Conservation (phyloP, 495 filamentous ascomycete species). For the Patellaria atrata region DNA sequence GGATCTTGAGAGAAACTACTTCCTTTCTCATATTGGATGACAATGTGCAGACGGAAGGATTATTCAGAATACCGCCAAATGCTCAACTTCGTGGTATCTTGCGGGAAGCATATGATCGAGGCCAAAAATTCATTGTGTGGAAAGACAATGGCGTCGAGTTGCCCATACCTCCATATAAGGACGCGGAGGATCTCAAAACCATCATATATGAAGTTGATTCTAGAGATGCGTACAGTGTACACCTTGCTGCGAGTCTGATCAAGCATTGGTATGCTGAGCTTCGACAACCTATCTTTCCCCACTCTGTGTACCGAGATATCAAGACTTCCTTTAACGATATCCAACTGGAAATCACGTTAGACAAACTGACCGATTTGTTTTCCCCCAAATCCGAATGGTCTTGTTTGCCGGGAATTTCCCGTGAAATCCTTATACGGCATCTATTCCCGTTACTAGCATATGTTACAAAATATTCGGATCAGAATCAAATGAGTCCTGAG, state of each 20-base stretch:
- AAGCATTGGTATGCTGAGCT: slow-evolving; percentile 43
- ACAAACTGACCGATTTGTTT: slow-evolving; percentile 24
- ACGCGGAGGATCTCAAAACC: slow-evolving; percentile 19
- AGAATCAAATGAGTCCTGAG: slow-evolving; percentile 39
- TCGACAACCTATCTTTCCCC: slow-evolving; percentile 36
- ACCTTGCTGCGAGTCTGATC: slow-evolving; percentile 36
- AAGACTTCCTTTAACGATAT: slow-evolving; percentile 23
- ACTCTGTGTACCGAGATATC: slow-evolving; percentile 29
- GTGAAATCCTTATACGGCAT: slow-evolving; percentile 34
- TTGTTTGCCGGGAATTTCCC: slow-evolving; percentile 25
- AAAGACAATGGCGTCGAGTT: slow-evolving; percentile 26
- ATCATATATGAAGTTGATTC: slow-evolving; percentile 29
- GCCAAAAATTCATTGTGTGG: slow-evolving; percentile 38
- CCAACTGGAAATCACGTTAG: slow-evolving; percentile 14
- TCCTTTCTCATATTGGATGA: slow-evolving; percentile 33
- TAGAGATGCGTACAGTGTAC: slow-evolving; percentile 36
- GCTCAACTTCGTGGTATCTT: slow-evolving; percentile 33
- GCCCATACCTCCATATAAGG: slow-evolving; percentile 18
- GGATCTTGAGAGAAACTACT: slow-evolving; percentile 37
- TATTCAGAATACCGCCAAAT: slow-evolving; percentile 38
- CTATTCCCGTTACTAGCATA: slow-evolving; percentile 37
- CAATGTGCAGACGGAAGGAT: slow-evolving; percentile 33
- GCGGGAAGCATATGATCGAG: slow-evolving; percentile 39
- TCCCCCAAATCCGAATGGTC: slow-evolving; percentile 28
- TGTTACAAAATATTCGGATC: slow-evolving; percentile 28